Conservation (phyloP, 2,329 filamentous ascomycete genomes). For the Cladobotryum protrusum region DNA sequence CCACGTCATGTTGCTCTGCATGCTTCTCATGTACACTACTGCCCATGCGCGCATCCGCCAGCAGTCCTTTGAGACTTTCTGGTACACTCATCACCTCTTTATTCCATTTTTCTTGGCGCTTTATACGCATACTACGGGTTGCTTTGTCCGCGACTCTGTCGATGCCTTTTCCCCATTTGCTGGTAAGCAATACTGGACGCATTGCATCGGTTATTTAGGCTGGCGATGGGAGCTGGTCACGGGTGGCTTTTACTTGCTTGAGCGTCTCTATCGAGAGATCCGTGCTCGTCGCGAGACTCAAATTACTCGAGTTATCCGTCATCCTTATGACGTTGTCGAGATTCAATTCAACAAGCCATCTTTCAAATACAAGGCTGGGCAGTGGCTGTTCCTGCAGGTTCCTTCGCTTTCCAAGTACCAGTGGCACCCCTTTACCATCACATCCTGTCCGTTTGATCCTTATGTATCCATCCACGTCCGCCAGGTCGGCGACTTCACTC, state of each 20-base stretch:
- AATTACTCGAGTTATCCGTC: conserved; percentile 89
- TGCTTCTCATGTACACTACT: conserved; percentile 97
- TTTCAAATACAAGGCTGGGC: conserved; percentile 96
- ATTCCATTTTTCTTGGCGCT: conserved; percentile 89
- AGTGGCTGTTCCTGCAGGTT: conserved; percentile 96
- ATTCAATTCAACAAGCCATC: conserved; percentile 95
- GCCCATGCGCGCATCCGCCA: conserved; percentile 90
- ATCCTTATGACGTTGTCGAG: conserved; percentile 95
- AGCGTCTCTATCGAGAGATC: conserved; percentile 88
- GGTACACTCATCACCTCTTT: conserved; percentile 99
- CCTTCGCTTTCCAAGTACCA: conserved; percentile 82
- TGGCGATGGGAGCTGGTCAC: conserved; percentile 95
- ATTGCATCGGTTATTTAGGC: conserved; percentile 91
- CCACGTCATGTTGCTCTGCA: conserved; percentile 97
- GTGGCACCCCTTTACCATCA: conserved; percentile 99
- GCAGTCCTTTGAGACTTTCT: conserved; percentile 97
- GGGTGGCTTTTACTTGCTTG: conserved; percentile 76
- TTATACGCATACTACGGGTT: conserved; percentile 93
- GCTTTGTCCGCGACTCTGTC: conserved; percentile 83
- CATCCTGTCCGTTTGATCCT: conserved; percentile 91
- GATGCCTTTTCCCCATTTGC: conserved; percentile 77
- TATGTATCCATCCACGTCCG: conserved; percentile 93
- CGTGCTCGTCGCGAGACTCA: conserved; percentile 75
- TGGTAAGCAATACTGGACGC: conserved; percentile 73
- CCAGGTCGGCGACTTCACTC: conserved; percentile 94